These are phyloP conservation scores for Knoxdaviesia capensis DNA, from an alignment of 2,329 filamentous ascomycete species.

Conservation along the genomic window DNA sequence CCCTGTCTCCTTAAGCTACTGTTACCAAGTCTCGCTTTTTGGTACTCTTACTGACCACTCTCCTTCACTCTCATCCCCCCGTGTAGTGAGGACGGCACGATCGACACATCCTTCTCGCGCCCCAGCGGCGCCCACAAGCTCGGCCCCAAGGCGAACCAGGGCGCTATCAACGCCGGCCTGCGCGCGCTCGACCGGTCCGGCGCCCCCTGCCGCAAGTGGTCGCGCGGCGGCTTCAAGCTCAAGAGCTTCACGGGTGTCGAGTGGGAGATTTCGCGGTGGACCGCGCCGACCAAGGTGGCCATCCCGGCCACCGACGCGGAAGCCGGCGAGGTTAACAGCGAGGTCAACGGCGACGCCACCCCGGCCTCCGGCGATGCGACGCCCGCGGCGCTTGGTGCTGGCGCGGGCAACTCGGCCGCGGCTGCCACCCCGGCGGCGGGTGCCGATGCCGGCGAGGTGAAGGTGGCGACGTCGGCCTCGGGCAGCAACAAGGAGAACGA, in stretches of 20 bases:
- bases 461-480: too few species aligned
- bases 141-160: slow-evolving; percentile 88
- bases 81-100: slow-evolving; percentile 39
- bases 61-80: slow-evolving; percentile 10
- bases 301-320: slow-evolving; percentile 32
- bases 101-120: slow-evolving; percentile 32
- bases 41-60: slow-evolving; percentile 1
- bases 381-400: background rate
- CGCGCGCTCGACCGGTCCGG: slow-evolving; percentile 84
- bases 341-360: slow-evolving; percentile 18
- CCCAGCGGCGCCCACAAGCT: slow-evolving; percentile 51
- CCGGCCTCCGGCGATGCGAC: slow-evolving; percentile 1
- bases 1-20: slow-evolving; percentile 1
- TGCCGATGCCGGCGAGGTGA: too few species aligned
- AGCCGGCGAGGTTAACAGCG: slow-evolving; percentile 26
- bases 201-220: slow-evolving; percentile 83
- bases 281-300: slow-evolving; percentile 41
- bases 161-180: slow-evolving; percentile 90
- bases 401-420: background rate
- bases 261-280: slow-evolving; percentile 74
- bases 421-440: too few species aligned
- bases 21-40: too few species aligned
- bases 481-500: slow-evolving; percentile 36
- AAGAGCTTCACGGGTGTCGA: slow-evolving; percentile 82
- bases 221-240: slow-evolving; percentile 59